Base-by-base conservation (phyloP, 2,329 filamentous ascomycete genomes). In the Ceratocystis cubensis region DNA sequence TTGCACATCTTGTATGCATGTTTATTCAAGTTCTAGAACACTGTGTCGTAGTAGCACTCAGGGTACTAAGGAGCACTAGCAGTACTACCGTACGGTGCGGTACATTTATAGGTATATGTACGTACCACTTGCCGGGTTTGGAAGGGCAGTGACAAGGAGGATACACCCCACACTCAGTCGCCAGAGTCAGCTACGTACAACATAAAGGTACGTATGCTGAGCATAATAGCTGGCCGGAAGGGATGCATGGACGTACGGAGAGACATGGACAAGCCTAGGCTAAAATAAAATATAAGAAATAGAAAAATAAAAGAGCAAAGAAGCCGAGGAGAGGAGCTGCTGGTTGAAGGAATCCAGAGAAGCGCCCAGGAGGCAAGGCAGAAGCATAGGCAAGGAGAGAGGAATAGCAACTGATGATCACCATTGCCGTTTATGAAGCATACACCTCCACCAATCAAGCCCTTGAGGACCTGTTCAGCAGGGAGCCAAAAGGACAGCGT, bases 221-320 rank as follows among this genome's bases (percentile, higher is more conserved):
- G 53, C 10, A 57, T 57, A 33, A 17, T 10, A 5, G 53, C 10
- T 13, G 53, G 22, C 22, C 30, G 53, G 53, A 57, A 41, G 53
- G 28, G 22, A 57, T 30, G 53, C 17, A 30, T 57, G 53, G 53
- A 57, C 25, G 53, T 57, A 57, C 22, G 53, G 53, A 57, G 53
- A 57, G 53, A 57, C 53, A 57, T 20, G 17, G 20, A n/a, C 28
- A 30, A 15, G 59, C 30, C 59, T 20, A 17, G 41, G n/a, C 59
- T 33, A 61, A 13, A 1, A 41, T 15, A 41, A 41, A 41, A 41
- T 1, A 41, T 3, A 41, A 41, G 37, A 41, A 41, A 41, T 41
- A 15, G 37, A 41, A 41, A 13, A 13, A 41, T 4, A 22, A 22
- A 41, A 41, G 15, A 3, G 37, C 10, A 13, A 15, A 41, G 37